phyloP scores from a whole-genome alignment of 108 stramenopile species.

The Tribonema minus region DNA sequence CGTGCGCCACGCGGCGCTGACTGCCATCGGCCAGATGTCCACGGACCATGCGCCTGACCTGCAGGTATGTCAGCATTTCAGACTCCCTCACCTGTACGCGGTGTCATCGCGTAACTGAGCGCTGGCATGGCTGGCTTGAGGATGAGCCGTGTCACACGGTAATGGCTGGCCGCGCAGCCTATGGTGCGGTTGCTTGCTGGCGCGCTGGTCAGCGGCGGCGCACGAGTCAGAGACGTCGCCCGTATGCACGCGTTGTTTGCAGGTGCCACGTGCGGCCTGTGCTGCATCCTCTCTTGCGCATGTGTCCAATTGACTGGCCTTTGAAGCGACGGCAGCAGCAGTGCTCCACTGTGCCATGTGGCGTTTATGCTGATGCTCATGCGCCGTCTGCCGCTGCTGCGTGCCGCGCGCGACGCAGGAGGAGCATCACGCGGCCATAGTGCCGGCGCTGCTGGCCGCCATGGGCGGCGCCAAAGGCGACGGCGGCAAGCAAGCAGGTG shows the following conservation, averaged over 20 bases:
- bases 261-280: background rate
- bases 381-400: background rate
- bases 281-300: background rate
- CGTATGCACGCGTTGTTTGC: background rate
- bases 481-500: background rate
- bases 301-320: background rate
- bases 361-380: background rate
- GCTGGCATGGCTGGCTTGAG: background rate
- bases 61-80: background rate
- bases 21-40: slow-evolving; percentile 11
- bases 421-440: slow-evolving; percentile 7
- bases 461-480: background rate
- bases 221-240: too few species aligned
- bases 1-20: slow-evolving; percentile 25
- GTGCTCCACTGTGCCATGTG: background rate
- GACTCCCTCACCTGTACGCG: background rate
- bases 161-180: background rate
- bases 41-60: slow-evolving; percentile 12
- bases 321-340: background rate
- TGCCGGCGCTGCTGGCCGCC: slow-evolving; percentile 11
- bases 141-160: background rate
- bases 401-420: background rate
- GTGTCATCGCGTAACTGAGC: background rate
- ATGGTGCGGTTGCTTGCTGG: background rate
- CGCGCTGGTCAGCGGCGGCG: background rate